These are phyloP conservation scores for Neofusicoccum ribis DNA, from an alignment of 2,329 filamentous ascomycete species.

Conservation along the genomic window DNA sequence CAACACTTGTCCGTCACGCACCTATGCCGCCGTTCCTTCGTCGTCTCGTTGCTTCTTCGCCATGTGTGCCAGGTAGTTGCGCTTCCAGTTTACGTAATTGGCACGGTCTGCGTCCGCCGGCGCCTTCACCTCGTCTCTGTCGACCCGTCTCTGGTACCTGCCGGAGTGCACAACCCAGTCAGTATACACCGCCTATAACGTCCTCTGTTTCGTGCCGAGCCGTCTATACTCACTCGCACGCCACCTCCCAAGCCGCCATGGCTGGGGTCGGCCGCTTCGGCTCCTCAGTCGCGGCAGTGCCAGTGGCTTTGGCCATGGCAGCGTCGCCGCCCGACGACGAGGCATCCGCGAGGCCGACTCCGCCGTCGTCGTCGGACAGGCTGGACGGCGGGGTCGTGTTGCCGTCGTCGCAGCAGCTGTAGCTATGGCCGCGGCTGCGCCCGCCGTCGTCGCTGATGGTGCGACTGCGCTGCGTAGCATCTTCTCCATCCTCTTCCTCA, in stretches of 20 bases:
- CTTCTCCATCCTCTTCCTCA: not conserved
- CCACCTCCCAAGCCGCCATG: not conserved
- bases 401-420: not conserved
- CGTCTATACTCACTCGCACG: not conserved
- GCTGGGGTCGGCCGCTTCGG: not conserved
- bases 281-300: not conserved
- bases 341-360: no score
- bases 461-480: not conserved
- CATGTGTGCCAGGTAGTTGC: not conserved
- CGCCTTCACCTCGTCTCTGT: not conserved
- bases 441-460: not conserved
- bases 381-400: not conserved
- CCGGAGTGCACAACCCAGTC: not conserved
- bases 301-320: no score
- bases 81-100: conserved; percentile 7
- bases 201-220: not conserved
- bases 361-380: no score
- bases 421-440: not conserved
- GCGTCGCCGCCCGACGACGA: no score
- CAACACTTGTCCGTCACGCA: no score
- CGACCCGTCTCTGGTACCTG: conserved; percentile 3
- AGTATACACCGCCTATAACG: not conserved
- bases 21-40: not conserved
- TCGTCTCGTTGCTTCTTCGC: not conserved
- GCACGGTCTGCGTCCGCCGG: conserved; percentile 1